phyloP scores from a whole-genome alignment of 164 flowering plant species.

The Annona cherimola region DNA sequence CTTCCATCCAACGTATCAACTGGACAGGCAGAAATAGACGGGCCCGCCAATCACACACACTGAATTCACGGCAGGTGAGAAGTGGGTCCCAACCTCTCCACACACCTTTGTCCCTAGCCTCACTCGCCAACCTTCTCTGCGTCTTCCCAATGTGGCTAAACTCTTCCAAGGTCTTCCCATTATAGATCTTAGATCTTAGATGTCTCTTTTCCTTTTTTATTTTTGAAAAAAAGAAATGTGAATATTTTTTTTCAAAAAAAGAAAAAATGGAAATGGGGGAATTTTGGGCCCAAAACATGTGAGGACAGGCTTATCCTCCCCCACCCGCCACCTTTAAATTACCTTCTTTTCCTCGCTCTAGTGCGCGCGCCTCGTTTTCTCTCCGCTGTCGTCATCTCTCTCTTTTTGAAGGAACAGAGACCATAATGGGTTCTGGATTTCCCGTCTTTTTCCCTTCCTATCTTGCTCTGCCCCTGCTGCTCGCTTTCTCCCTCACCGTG shows the following conservation, averaged over 20 bases:
- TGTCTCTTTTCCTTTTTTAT: too few species aligned
- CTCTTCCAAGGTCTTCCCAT: background rate
- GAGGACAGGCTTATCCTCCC: background rate
- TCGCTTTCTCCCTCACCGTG: slow-evolving; percentile 1
- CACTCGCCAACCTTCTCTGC: background rate
- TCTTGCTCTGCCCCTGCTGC: slow-evolving; percentile 14
- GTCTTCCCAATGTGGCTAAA: background rate
- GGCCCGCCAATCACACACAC: background rate
- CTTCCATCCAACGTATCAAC: background rate
- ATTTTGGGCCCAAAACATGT: background rate
- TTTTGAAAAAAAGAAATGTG: too few species aligned
- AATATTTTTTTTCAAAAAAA: too few species aligned
- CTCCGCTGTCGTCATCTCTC: background rate
- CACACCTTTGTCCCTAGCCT: background rate
- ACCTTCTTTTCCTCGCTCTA: background rate
- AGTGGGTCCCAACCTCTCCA: background rate
- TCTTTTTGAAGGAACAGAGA: background rate
- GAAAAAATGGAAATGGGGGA: background rate
- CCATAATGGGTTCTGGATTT: slow-evolving; percentile 18
- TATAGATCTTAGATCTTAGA: too few species aligned
- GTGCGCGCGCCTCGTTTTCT: background rate
- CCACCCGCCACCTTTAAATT: background rate
- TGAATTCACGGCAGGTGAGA: background rate
- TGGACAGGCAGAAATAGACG: background rate
- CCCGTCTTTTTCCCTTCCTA: background rate